A percentile compares a stretch with the other conserved stretches of the same genome.
phyloP scores from a whole-genome alignment of 2,329 filamentous ascomycete species.

The Cadophora sp. region DNA sequence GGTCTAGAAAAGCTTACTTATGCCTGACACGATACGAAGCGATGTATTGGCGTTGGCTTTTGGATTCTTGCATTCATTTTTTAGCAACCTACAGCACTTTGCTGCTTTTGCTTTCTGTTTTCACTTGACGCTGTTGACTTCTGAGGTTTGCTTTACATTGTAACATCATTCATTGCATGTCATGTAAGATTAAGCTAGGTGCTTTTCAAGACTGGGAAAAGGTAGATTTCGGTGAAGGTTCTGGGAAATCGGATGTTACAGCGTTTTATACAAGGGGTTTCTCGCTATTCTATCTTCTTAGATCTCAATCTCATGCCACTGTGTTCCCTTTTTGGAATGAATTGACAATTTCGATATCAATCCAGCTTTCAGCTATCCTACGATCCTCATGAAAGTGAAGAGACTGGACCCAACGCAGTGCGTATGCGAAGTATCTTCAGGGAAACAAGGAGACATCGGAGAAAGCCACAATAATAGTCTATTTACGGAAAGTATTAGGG shows the following conservation, averaged over 20 bases:
- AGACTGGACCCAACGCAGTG: too few species aligned
- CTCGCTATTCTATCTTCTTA: too few species aligned
- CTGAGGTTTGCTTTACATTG: background rate
- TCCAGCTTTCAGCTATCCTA: too few species aligned
- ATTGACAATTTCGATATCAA: too few species aligned
- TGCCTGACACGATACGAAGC: constrained; percentile 4
- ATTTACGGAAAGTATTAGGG: too few species aligned
- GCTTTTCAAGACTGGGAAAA: background rate
- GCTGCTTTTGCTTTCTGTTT: background rate
- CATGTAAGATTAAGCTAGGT: constrained; percentile 1
- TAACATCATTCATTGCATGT: background rate
- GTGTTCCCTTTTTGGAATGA: too few species aligned
- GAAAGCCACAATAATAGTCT: too few species aligned
- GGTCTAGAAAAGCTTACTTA: background rate
- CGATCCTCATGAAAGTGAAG: too few species aligned
- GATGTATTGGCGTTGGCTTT: background rate
- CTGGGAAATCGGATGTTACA: background rate
- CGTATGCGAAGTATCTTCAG: too few species aligned
- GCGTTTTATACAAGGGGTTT: background rate
- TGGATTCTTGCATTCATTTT: background rate
- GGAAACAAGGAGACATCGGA: too few species aligned
- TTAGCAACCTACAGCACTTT: background rate
- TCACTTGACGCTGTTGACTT: background rate
- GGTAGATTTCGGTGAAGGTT: background rate
- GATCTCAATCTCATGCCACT: too few species aligned